Evolutionary conservation across 2,329 filamentous ascomycete genomes (phyloP), one percentile per base, ranked within the genome.

Genomic region (Thermothelomyces thermophilus): DNA sequence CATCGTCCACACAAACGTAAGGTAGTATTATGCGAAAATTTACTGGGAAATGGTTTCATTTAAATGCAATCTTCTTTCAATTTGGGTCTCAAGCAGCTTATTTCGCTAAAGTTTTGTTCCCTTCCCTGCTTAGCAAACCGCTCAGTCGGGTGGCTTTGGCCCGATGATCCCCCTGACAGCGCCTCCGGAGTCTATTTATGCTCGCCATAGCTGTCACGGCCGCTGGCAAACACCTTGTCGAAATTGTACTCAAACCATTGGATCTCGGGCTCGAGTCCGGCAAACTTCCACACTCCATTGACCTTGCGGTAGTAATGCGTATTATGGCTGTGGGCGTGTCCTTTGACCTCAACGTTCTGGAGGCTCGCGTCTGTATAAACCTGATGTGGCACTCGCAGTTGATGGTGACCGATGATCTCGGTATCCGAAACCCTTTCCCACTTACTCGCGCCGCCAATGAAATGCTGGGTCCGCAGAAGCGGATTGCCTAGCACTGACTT

Each of bases 381-480:
- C 67, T 83, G 79, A 60, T 83, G 80, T 2, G 79, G 77, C 30
- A 80, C 79, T 36, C 80, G 76, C 42, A 82, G 66, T 67, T 82
- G 79, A 64, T 81, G 77, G 60, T 76, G 71, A n/a, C 79, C 79
- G 50, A 80, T 66, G 42, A 80, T 73, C 62, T 80, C 73, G n/a
- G 71, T 76, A 51, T 80, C 77, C 1, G 73, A 77, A 34, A 80
- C 63, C 56, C 72, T 74, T 62, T 79, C 72, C 75, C 75, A 83
- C 57, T 62, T 62, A 64, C 75, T 75, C 16, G 74, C 73, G 30
- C 71, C 74, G 45, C 80, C 79, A 58, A 84, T 75, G 60, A 84
- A 76, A 67, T 84, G 82, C 64, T 85, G 82, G 6, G 81, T 84
- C 65, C 76, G 77, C 50, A 84, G 70, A 17, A 77, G 72, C 30